Evolutionary conservation across 31 red algal genomes (phyloP), one percentile per base, ranked within the genome.

Genomic region (Endocladia muricata): DNA sequence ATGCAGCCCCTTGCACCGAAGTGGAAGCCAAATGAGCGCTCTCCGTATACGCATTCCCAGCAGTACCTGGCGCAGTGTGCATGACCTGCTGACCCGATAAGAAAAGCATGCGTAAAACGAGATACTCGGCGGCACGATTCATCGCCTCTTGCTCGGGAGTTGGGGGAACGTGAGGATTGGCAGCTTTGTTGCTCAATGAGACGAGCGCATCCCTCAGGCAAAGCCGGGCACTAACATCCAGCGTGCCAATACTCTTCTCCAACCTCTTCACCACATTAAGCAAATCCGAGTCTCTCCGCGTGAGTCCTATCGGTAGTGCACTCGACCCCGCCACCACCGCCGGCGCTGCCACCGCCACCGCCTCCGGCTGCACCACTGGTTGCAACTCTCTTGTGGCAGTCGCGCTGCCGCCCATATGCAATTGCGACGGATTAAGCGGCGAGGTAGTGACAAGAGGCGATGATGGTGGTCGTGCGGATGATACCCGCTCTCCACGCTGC

Each of bases 131-230:
- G 3, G 88, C 82, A 4, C 80, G 71, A 68, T 83, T 92, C 69
- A 92, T 78, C 4, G 80, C 88, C 60, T 81, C 88, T 41, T 92
- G 88, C 38, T 92, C 68, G 41, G 88, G 88, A 7, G 88, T 92
- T 2, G 81, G 81, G 0, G 68, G 83, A 6, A 61, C 61, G 13
- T 71, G 41, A 13, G 88, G 88, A 32, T 81, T 78, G 1, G 79
- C 56, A 1, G 88, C 88, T 54, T 92, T 92, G 58, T 83, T 81
- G 35, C 63, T 73, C 21, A 92, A 52, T 38, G 77, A 83, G 2
- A 83, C 28, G 13, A 92, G 73, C 17, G 88, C 80, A 64, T 92
- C 88, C 0, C 88, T 55, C 75, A 92, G 39, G 23, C 78, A 92
- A 3, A 92, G 40, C 3, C 88, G 59, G 0, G 88, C 88, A 15